phyloP scores from a whole-genome alignment of 768 basidiomycete genomes.

The Floccularia luteovirens region DNA sequence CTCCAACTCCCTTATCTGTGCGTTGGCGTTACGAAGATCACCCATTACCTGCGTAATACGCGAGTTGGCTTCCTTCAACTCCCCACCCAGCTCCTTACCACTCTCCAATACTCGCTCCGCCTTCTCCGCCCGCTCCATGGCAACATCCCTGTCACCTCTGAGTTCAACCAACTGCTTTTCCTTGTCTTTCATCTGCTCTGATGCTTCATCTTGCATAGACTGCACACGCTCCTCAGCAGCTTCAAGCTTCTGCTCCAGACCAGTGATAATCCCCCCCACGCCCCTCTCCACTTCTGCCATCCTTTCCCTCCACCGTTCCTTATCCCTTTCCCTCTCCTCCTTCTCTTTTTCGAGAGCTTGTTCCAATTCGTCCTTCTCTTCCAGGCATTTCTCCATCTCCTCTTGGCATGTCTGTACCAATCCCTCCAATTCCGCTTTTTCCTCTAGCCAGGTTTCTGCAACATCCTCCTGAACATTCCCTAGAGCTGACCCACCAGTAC shows the following conservation, averaged over 20 bases:
- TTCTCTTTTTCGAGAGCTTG: conserved; percentile 46
- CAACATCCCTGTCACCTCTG: conserved; percentile 46
- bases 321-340: conserved; percentile 54
- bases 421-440: conserved; percentile 53
- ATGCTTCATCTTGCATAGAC: conserved; percentile 29
- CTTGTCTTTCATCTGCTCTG: conserved; percentile 31
- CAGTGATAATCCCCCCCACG: conserved; percentile 58
- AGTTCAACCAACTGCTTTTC: conserved; percentile 37
- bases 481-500: conserved; percentile 39
- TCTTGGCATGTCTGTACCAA: conserved; percentile 41
- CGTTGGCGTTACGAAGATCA: conserved; percentile 53
- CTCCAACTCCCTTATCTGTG: conserved; percentile 54
- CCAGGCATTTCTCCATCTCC: conserved; percentile 35
- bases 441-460: conserved; percentile 66
- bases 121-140: conserved; percentile 52
- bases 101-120: conserved; percentile 58
- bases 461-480: conserved; percentile 61
- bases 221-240: conserved; percentile 41
- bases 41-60: conserved; percentile 44
- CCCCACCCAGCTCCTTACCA: conserved; percentile 62
- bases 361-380: conserved; percentile 38
- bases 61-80: conserved; percentile 59
- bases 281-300: conserved; percentile 68
- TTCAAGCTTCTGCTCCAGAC: conserved; percentile 49
- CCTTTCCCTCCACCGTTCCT: conserved; percentile 61